A percentile compares a stretch with the other conserved stretches of the same genome.
These are phyloP conservation scores for Fusarium udum DNA, from an alignment of 2,329 filamentous ascomycete genomes.

Conservation along the genomic window DNA sequence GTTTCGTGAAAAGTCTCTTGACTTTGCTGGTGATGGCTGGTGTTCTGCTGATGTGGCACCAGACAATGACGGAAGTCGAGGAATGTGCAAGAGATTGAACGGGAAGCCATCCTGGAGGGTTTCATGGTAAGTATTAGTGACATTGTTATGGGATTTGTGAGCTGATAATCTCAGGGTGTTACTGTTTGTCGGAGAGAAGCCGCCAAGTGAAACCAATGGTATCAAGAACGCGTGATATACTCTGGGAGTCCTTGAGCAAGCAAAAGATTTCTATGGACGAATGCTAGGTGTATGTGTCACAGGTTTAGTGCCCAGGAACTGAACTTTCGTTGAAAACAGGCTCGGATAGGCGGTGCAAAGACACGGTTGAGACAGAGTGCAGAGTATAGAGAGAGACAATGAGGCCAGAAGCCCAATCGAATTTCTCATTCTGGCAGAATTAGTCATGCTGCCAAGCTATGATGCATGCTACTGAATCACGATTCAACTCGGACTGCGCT, in stretches of 20 bases:
- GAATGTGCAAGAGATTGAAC: slow-evolving; percentile 69
- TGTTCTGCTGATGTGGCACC: slow-evolving; percentile 71
- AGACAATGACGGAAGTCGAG: slow-evolving; percentile 68
- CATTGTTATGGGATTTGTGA: background rate
- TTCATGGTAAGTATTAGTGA: slow-evolving; percentile 63
- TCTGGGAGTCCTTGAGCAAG: background rate
- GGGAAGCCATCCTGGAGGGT: slow-evolving; percentile 64
- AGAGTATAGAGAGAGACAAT: background rate
- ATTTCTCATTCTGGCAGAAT: background rate
- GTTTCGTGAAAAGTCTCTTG: slow-evolving; percentile 59
- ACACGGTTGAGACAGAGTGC: background rate
- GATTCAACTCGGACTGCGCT: background rate
- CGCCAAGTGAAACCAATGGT: slow-evolving; percentile 5
- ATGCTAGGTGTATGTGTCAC: background rate
- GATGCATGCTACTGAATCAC: background rate
- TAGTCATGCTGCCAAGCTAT: background rate
- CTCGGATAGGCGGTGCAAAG: background rate
- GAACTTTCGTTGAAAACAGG: background rate
- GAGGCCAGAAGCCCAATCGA: background rate
- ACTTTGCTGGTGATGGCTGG: slow-evolving; percentile 61
- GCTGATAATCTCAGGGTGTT: slow-evolving; percentile 30
- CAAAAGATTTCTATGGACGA: background rate
- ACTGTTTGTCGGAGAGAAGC: slow-evolving; percentile 23
- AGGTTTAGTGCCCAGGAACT: background rate
- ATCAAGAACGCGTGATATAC: background rate